phyloP scores from a whole-genome alignment of 257 asterid genomes.

The Gentiana macrophylla region DNA sequence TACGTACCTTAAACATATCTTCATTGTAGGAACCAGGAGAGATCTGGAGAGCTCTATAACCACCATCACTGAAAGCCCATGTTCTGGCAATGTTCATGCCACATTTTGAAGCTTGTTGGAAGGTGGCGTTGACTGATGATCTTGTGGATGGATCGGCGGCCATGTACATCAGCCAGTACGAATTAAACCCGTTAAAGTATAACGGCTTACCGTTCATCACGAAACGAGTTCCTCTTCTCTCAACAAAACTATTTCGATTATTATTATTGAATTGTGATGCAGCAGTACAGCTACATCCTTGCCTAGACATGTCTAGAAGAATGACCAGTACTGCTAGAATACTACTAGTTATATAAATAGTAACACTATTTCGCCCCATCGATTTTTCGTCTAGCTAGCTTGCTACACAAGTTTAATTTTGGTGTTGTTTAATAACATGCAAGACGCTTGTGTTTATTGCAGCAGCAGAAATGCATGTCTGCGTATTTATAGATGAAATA shows the following conservation, averaged over 20 bases:
- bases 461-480: too few relatives aligned
- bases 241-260: conserved; percentile 1
- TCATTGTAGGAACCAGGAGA: conserved; percentile 21
- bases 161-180: conserved; percentile 30
- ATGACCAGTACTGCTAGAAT: neutral
- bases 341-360: too few relatives aligned
- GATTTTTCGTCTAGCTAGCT: too few relatives aligned
- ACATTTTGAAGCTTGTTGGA: conserved; percentile 17
- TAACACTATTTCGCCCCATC: too few relatives aligned
- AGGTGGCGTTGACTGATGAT: conserved; percentile 11
- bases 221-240: conserved; percentile 17
- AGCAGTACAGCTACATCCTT: neutral
- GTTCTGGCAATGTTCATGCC: conserved; percentile 25
- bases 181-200: conserved; percentile 24
- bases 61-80: conserved; percentile 26
- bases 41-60: conserved; percentile 14
- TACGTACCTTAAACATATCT: conserved; percentile 19
- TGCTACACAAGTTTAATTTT: too few relatives aligned
- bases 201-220: conserved; percentile 10
- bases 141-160: conserved; percentile 19
- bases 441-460: too few relatives aligned
- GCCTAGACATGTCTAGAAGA: neutral
- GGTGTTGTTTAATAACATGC: too few relatives aligned
- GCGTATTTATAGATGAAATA: too few relatives aligned
- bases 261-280: neutral